phyloP scores from a whole-genome alignment of 306 rosid species.

The Pyrus communis region DNA sequence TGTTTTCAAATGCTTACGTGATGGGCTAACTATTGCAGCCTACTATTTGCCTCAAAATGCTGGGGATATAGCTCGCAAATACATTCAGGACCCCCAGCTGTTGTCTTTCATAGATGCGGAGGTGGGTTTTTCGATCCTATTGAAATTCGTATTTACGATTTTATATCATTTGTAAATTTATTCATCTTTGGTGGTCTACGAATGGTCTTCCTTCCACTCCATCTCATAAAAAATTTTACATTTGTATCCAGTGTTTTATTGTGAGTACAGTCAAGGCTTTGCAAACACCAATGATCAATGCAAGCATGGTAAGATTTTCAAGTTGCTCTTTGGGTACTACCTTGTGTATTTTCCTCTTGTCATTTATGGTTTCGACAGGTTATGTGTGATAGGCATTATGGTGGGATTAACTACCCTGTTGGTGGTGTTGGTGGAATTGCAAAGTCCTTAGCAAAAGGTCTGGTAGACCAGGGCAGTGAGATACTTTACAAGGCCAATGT shows the following conservation, averaged over 20 bases:
- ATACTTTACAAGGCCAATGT: constrained; percentile 89
- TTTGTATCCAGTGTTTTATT: constrained; percentile 67
- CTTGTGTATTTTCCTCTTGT: constrained; percentile 9
- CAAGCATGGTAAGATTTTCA: constrained; percentile 67
- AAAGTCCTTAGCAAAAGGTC: constrained; percentile 82
- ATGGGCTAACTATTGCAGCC: constrained; percentile 43
- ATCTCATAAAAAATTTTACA: constrained; percentile 1
- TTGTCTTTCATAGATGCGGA: constrained; percentile 94
- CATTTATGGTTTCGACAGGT: constrained; percentile 39
- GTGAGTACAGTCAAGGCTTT: constrained; percentile 93
- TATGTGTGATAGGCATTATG: constrained; percentile 90
- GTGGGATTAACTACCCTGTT: constrained; percentile 87
- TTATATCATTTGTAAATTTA: constrained; percentile 1
- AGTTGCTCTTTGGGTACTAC: not conserved
- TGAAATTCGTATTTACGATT: not conserved
- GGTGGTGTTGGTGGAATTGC: constrained; percentile 97
- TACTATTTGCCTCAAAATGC: constrained; percentile 94
- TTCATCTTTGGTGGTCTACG: not conserved
- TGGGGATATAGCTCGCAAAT: constrained; percentile 82
- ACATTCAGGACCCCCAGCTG: constrained; percentile 67
- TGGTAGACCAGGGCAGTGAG: constrained; percentile 67
- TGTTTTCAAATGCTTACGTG: not conserved
- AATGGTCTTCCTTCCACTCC: constrained; percentile 1
- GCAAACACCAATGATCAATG: constrained; percentile 98
- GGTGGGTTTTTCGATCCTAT: constrained; percentile 41